These are phyloP conservation scores for Floccularia luteovirens DNA, from an alignment of 768 basidiomycete genomes.

Conservation along the genomic window DNA sequence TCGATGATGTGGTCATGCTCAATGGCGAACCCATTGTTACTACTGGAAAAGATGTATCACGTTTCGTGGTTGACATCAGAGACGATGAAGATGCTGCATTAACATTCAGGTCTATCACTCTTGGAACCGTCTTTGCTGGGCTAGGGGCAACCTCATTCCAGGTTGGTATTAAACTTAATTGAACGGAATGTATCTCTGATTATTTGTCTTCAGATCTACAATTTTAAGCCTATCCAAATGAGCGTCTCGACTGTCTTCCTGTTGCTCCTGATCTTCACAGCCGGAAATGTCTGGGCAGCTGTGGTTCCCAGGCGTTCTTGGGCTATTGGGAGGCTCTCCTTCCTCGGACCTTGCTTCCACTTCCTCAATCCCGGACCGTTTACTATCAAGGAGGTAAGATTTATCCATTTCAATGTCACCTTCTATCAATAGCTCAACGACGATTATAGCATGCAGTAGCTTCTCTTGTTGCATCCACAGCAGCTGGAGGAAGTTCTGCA, in stretches of 20 bases:
- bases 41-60: conserved; percentile 43
- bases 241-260: conserved; percentile 49
- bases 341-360: conserved; percentile 28
- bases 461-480: conserved; percentile 49
- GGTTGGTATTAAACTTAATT: conserved; percentile 19
- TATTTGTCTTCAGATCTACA: conserved; percentile 34
- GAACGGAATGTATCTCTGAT: background rate
- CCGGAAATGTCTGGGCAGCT: conserved; percentile 41
- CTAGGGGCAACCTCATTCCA: conserved; percentile 51
- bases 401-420: background rate
- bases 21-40: conserved; percentile 35
- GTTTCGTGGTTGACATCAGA: conserved; percentile 45
- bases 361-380: conserved; percentile 54
- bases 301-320: conserved; percentile 32
- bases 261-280: conserved; percentile 43
- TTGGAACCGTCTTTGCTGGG: conserved; percentile 50
- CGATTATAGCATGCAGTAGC: conserved; percentile 45
- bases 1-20: conserved; percentile 15
- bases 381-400: conserved; percentile 43
- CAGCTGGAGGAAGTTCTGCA: conserved; percentile 42
- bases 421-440: background rate
- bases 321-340: conserved; percentile 32
- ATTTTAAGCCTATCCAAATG: conserved; percentile 50
- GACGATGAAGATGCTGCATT: conserved; percentile 53
- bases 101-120: conserved; percentile 45